phyloP scores from a whole-genome alignment of 768 basidiomycete species.

The Butyriboletus loyo region DNA sequence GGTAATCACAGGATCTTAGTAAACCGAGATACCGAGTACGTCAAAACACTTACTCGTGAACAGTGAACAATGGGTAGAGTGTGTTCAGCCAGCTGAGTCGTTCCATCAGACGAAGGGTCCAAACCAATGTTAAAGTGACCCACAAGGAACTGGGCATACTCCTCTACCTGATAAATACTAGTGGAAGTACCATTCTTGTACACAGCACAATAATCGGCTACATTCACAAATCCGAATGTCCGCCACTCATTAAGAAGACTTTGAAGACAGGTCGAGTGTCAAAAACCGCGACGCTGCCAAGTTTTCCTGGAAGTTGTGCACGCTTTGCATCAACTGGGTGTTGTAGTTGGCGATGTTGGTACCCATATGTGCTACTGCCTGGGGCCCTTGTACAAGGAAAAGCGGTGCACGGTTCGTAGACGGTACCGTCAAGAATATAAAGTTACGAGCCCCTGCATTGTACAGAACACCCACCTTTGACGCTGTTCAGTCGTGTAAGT shows the following conservation, averaged over 20 bases:
- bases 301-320: slow-evolving; percentile 38
- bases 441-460: slow-evolving; percentile 53
- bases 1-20: slow-evolving; percentile 28
- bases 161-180: slow-evolving; percentile 49
- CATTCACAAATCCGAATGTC: slow-evolving; percentile 55
- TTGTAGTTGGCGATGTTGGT: slow-evolving; percentile 50
- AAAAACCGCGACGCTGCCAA: slow-evolving; percentile 48
- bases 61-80: slow-evolving; percentile 59
- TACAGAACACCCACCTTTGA: slow-evolving; percentile 21
- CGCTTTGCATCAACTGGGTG: slow-evolving; percentile 38
- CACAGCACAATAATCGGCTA: slow-evolving; percentile 55
- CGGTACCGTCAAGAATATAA: slow-evolving; percentile 62
- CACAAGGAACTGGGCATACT: slow-evolving; percentile 64
- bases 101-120: neutral
- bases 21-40: neutral
- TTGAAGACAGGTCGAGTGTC: slow-evolving; percentile 61
- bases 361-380: slow-evolving; percentile 27
- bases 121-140: slow-evolving; percentile 22
- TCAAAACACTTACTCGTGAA: slow-evolving; percentile 49
- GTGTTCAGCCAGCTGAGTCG: slow-evolving; percentile 54
- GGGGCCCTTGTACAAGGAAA: slow-evolving; percentile 39
- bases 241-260: slow-evolving; percentile 50
- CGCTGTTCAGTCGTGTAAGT: neutral
- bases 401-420: slow-evolving; percentile 57
- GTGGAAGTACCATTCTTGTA: slow-evolving; percentile 58